Evolutionary conservation across 2,329 filamentous ascomycete species (phyloP).

Genomic region (Venturia effusa): DNA sequence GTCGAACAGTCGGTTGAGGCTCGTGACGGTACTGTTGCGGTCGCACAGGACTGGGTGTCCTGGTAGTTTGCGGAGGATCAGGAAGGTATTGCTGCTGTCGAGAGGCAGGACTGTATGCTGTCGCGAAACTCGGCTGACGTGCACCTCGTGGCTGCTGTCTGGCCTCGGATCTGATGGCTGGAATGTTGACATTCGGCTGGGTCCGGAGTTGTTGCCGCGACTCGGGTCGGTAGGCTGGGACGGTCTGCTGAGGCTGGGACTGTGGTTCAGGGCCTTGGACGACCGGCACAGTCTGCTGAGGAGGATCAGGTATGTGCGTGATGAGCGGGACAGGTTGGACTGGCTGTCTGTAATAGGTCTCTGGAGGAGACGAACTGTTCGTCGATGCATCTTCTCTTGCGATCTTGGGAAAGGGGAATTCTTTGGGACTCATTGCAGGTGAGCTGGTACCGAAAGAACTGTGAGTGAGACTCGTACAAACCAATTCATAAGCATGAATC

Average conservation of each 20-base stretch:
- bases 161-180: neutral
- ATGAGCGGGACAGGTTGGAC: neutral
- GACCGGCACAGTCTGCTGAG: neutral
- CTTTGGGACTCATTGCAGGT: neutral
- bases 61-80: neutral
- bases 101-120: neutral
- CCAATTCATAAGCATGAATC: neutral
- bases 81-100: neutral
- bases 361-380: neutral
- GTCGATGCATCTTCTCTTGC: neutral
- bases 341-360: neutral
- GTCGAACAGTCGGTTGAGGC: neutral
- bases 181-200: neutral
- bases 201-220: neutral
- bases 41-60: neutral
- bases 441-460: neutral
- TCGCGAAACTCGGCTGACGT: neutral
- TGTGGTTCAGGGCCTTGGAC: neutral
- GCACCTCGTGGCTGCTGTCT: neutral
- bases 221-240: neutral
- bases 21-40: neutral
- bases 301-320: neutral
- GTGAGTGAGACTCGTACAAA: neutral
- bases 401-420: neutral
- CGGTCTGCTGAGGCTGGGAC: neutral